phyloP scores from a whole-genome alignment of 2,329 filamentous ascomycete genomes.

The Fusarium agapanthi region DNA sequence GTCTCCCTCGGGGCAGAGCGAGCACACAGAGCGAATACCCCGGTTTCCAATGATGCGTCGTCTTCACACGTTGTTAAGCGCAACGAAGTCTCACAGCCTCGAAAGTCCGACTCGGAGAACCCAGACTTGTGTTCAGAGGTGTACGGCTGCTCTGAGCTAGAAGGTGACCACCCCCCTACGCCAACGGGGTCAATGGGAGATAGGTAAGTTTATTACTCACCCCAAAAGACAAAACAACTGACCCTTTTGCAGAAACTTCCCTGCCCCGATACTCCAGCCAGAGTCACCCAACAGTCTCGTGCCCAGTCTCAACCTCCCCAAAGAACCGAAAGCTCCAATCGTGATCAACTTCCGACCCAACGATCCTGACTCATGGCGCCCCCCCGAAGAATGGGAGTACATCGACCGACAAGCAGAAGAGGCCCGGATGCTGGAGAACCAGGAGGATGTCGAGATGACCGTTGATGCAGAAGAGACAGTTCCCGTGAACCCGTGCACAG shows the following conservation, averaged over 20 bases:
- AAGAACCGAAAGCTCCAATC: constrained; percentile 8
- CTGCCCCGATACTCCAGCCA: constrained; percentile 17
- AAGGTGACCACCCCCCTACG: constrained; percentile 20
- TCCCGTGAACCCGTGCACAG: not conserved
- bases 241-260: constrained; percentile 14
- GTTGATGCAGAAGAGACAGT: not conserved
- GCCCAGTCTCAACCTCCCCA: constrained; percentile 1
- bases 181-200: constrained; percentile 13
- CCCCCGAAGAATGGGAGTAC: constrained; percentile 55
- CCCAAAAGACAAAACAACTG: not conserved
- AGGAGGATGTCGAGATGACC: not conserved
- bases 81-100: constrained; percentile 13
- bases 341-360: constrained; percentile 44
- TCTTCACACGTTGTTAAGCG: constrained; percentile 24
- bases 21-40: not conserved
- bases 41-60: constrained; percentile 4
- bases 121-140: constrained; percentile 26
- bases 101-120: not conserved
- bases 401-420: constrained; percentile 10
- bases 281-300: constrained; percentile 27
- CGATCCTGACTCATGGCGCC: constrained; percentile 56
- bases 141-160: constrained; percentile 31
- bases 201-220: not conserved
- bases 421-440: not conserved
- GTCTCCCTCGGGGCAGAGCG: constrained; percentile 13